Evolutionary conservation across 352 stramenopile genomes (phyloP).

Genomic region (Phytophthora niederhauseri): DNA sequence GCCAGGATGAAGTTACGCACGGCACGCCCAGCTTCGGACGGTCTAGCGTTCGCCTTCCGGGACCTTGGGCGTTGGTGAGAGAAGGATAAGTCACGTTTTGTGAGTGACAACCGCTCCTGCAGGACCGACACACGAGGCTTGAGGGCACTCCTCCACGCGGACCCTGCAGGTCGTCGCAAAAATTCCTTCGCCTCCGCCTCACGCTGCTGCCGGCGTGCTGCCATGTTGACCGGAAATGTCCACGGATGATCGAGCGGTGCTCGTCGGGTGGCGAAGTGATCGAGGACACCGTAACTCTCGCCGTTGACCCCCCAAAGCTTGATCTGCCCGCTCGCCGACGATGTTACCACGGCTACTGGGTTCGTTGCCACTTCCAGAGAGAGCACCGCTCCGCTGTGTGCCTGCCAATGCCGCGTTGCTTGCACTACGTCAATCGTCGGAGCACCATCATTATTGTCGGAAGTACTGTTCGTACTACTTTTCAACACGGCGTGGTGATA

Average conservation of each 20-base stretch:
- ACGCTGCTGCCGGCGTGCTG: conserved; percentile 36
- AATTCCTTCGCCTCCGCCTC: conserved; percentile 50
- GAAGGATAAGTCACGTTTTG: conserved; percentile 34
- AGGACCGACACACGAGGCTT: conserved; percentile 50
- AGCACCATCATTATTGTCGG: not conserved
- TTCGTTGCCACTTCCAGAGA: conserved; percentile 48
- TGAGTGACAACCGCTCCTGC: conserved; percentile 55
- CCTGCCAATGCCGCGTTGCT: conserved; percentile 42
- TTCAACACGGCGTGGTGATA: conserved; percentile 44
- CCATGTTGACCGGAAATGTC: conserved; percentile 67
- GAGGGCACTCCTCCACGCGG: conserved; percentile 27
- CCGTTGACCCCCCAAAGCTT: conserved; percentile 63
- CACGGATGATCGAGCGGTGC: conserved; percentile 51
- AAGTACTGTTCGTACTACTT: not conserved
- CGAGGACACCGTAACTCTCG: conserved; percentile 50
- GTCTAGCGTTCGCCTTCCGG: conserved; percentile 26
- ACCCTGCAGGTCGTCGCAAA: conserved; percentile 34
- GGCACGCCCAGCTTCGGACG: conserved; percentile 45
- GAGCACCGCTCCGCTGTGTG: conserved; percentile 43
- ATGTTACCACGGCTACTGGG: conserved; percentile 53
- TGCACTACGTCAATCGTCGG: conserved; percentile 10
- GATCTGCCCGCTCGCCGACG: conserved; percentile 56
- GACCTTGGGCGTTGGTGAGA: conserved; percentile 10
- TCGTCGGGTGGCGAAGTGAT: conserved; percentile 71
- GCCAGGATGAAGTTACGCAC: conserved; percentile 54